Evolutionary conservation across 2,329 filamentous ascomycete genomes (phyloP).

Genomic region (Pseudopithomyces chartarum): DNA sequence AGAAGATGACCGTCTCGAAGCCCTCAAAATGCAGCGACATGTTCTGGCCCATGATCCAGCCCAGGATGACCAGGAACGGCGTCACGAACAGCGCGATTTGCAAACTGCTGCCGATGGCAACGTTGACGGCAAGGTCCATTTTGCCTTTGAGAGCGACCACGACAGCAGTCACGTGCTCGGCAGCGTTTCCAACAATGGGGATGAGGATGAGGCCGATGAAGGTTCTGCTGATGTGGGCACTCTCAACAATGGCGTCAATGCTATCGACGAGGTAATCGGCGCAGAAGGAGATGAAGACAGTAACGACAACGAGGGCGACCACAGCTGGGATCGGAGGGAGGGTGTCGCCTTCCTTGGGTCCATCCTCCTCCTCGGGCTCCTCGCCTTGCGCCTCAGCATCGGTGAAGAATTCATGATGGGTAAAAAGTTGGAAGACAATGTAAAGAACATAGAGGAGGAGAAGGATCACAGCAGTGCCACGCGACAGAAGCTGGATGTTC

Average conservation of each 20-base stretch:
- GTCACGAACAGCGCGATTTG: conserved; percentile 64
- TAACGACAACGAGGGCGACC: conserved; percentile 54
- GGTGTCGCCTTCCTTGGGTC: conserved; percentile 46
- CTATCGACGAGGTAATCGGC: conserved; percentile 60
- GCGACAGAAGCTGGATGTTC: conserved; percentile 56
- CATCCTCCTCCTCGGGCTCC: conserved; percentile 35
- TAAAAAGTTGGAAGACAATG: conserved; percentile 60
- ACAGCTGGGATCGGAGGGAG: conserved; percentile 52
- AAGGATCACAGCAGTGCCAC: conserved; percentile 59
- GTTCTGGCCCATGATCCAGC: conserved; percentile 58
- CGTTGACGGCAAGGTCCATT: conserved; percentile 62
- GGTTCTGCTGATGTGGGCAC: conserved; percentile 58
- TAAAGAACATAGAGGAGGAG: conserved; percentile 60
- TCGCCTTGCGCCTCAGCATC: conserved; percentile 41
- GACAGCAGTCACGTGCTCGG: conserved; percentile 61
- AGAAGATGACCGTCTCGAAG: conserved; percentile 87
- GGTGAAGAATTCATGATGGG: conserved; percentile 55
- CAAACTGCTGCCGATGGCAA: conserved; percentile 59
- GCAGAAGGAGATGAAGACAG: conserved; percentile 56
- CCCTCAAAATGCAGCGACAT: conserved; percentile 81
- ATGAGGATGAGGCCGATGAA: conserved; percentile 63
- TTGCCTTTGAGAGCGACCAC: conserved; percentile 62
- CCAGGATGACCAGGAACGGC: conserved; percentile 61
- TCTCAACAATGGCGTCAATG: conserved; percentile 59
- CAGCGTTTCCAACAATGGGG: conserved; percentile 63